Evolutionary conservation across 148 eudicot genomes (phyloP), one percentile per base, ranked within the genome.

Genomic region (Limonium bicolor): DNA sequence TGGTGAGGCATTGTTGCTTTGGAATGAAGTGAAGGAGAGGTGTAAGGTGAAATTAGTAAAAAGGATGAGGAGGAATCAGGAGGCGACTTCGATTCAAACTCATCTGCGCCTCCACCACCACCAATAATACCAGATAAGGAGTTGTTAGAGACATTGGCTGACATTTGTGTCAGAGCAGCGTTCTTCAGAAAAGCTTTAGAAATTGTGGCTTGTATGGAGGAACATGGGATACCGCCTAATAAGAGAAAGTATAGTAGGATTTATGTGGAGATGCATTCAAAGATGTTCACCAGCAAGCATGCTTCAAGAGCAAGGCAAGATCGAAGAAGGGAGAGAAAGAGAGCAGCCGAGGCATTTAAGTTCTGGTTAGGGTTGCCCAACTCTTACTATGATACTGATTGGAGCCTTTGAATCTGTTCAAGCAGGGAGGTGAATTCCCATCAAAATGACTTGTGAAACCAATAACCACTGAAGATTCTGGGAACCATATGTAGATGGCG

Each of bases 291-390:
- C 0, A 85, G 95, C 50, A 90, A 85, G 67, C 99, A 90, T 43
- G 95, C 99, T 6, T 90, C 95, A 1, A 62, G 63, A 66, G 95
- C 99, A 2, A 71, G 95, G 60, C 88, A 80, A 54, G 99, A 90
- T 30, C 48, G 82, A 40, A 75, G 95, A 48, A 71, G 44, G 44
- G 94, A 78, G 55, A 77, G 77, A 68, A 81, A 84, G 57, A 73
- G 90, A 62, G 95, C 99, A 11, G 93, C 99, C 0, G 95, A 90
- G 68, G 99, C 99, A 15, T 90, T 90, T 56, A 85, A 90, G 71
- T 90, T 85, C 57, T 81, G 95, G 99, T 49, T 90, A 59, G 99
- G 94, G 37, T 43, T 90, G 71, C 99, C 99, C 2, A 90, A 85
- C 44, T 71, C 76, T 36, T 90, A 90, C 28, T 84, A 84, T 58